Percentiles rank a stretch among this genome's conserved stretches.
phyloP scores from a whole-genome alignment of 140 eudicot genomes.

The Ambrosia hybrid region DNA sequence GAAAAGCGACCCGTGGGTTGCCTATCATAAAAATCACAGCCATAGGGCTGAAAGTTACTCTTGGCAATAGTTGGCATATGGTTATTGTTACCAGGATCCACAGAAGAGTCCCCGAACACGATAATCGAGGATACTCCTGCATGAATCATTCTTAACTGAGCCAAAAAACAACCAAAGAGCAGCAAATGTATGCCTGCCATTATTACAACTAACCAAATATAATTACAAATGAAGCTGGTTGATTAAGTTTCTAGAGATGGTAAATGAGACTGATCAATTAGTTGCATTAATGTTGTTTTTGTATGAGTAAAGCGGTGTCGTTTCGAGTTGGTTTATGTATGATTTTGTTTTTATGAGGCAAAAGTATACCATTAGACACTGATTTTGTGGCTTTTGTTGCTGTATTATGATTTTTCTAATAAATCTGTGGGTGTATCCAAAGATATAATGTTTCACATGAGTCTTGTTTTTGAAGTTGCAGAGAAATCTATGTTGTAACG shows the following conservation, averaged over 20 bases:
- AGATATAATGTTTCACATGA: constrained; percentile 13
- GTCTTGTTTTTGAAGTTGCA: not conserved
- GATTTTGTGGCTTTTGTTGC: constrained; percentile 26
- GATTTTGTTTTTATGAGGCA: constrained; percentile 7
- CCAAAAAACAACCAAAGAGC: constrained; percentile 34
- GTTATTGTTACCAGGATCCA: constrained; percentile 88
- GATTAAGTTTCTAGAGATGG: not conserved
- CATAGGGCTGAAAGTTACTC: constrained; percentile 86
- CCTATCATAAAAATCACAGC: constrained; percentile 74
- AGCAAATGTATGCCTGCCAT: constrained; percentile 34
- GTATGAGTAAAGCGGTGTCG: not conserved
- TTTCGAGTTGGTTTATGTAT: not conserved
- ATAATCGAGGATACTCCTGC: constrained; percentile 65
- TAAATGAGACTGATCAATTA: not conserved
- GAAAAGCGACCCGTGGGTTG: constrained; percentile 85
- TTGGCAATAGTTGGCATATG: constrained; percentile 53
- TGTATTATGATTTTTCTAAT: not conserved
- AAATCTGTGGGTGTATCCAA: constrained; percentile 6
- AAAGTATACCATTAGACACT: not conserved
- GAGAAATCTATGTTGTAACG: constrained; percentile 15
- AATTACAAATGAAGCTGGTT: not conserved
- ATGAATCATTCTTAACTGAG: constrained; percentile 25
- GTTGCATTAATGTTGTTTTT: constrained; percentile 20
- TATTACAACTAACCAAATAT: not conserved
- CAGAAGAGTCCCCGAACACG: constrained; percentile 89